Evolutionary conservation across 2,329 filamentous ascomycete species (phyloP).

Genomic region (Talaromyces amestolkiae): DNA sequence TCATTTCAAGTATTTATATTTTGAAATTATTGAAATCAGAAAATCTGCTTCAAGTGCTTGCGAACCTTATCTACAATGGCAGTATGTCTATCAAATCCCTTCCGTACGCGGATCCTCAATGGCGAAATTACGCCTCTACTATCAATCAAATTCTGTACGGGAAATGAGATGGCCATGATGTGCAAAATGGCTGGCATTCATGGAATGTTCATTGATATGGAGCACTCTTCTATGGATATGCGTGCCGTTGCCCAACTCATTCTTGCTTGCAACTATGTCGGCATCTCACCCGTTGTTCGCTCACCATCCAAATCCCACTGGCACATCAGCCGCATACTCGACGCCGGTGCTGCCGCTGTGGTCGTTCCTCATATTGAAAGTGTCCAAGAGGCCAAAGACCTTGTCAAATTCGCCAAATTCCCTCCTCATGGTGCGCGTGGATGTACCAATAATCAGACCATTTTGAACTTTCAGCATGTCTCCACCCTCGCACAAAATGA

Average conservation of each 20-base stretch:
- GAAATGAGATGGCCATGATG: background rate
- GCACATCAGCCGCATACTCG: background rate
- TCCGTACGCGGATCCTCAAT: slow-evolving; percentile 1
- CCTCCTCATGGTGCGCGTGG: background rate
- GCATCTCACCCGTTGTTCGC: background rate
- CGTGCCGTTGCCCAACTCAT: background rate
- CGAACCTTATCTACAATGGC: background rate
- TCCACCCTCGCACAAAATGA: background rate
- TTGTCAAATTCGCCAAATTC: background rate
- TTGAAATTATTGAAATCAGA: too few relatives aligned
- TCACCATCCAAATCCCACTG: background rate
- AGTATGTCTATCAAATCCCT: background rate
- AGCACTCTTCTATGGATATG: background rate
- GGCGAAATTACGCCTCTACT: background rate
- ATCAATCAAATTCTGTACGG: background rate
- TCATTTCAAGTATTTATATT: too few relatives aligned
- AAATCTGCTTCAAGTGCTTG: too few relatives aligned
- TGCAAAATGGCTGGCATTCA: background rate
- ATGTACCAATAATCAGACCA: background rate
- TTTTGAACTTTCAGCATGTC: background rate
- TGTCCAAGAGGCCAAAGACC: background rate
- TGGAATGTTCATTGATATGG: background rate
- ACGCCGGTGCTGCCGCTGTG: background rate
- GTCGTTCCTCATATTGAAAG: background rate
- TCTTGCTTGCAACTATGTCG: background rate